Evolutionary conservation across 2,329 filamentous ascomycete species (phyloP), one percentile per base, ranked within the genome.

Genomic region (Colletotrichum somersetense): DNA sequence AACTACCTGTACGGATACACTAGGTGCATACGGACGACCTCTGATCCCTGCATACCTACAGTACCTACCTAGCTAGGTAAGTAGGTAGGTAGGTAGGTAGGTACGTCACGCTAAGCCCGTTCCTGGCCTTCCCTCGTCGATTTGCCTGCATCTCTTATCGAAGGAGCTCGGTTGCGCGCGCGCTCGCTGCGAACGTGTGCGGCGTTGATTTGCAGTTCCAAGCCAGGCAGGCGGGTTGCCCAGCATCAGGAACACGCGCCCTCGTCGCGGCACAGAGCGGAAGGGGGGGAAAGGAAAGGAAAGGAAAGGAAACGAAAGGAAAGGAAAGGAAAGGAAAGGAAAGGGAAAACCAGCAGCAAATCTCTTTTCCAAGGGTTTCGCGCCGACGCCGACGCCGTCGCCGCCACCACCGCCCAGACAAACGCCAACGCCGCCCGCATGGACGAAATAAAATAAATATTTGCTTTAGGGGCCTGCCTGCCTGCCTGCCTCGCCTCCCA

Each of bases 261-360:
- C 64, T 66, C 64, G 62, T 71, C 68, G 63, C 67, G 63, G 56
- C 67, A 64, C 56, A 71, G 42, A 44, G 42, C 18, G 42, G 26
- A 26, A 26, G 26, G 26, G 26, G 26, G 26, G 30, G 30, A 4
- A 3, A 30, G 30, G 30, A 4, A 30, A 30, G 26, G 35, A n/a
- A 2, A 12, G 33, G 35, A 35, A 4, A 10, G 35, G 6, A 35
- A 5, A 11, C 2, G 30, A 30, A 30, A 30, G 30, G 30, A 30
- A 30, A 30, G 26, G 35, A n/a, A 2, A 12, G 33, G 35, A 35
- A 4, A 10, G 35, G 35, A 35, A 5, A 11, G 8, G 35, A 38
- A n/a, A 2, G 6, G 35, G 55, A 57, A 26, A n/a, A n/a, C 11
- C 18, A 56, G 64, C 57, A 67, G 64, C 64, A 67, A 67, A 53